Percentiles rank a stretch among this genome's conserved stretches.
Conservation (phyloP, 2,329 filamentous ascomycete genomes). For the Fusarium protoensiforme region DNA sequence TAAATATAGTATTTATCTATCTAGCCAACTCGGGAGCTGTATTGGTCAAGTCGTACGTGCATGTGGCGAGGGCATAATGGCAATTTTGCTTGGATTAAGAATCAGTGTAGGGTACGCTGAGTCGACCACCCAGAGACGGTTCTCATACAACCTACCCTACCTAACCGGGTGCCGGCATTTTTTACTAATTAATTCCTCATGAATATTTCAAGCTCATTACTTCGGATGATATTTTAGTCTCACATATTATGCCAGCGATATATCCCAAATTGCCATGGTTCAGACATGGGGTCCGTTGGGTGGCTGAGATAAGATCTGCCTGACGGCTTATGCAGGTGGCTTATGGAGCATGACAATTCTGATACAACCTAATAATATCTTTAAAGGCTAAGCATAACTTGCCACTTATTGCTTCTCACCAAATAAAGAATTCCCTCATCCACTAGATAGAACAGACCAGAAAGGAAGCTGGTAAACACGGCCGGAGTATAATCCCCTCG, state of each 20-base stretch:
- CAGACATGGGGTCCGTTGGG: background rate
- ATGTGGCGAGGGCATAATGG: background rate
- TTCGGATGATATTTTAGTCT: background rate
- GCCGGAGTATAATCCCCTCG: background rate
- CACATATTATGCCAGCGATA: background rate
- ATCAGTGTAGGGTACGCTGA: background rate
- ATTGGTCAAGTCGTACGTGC: background rate
- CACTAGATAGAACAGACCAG: background rate
- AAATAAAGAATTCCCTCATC: background rate
- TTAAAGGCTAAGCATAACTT: background rate
- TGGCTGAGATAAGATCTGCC: background rate
- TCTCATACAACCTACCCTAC: background rate
- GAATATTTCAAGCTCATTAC: background rate
- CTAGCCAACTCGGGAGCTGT: background rate
- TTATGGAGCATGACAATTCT: background rate
- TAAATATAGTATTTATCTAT: background rate
- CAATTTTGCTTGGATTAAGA: background rate
- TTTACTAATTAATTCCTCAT: background rate
- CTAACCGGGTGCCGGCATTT: background rate
- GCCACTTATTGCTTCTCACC: background rate
- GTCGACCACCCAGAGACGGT: background rate
- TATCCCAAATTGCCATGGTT: background rate
- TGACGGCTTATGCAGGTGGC: background rate
- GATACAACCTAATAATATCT: background rate
- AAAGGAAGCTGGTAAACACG: background rate